A percentile compares a stretch with the other conserved stretches of the same genome.
Conservation (phyloP, 805 yeast genomes). For the Candida qinlingensis region DNA sequence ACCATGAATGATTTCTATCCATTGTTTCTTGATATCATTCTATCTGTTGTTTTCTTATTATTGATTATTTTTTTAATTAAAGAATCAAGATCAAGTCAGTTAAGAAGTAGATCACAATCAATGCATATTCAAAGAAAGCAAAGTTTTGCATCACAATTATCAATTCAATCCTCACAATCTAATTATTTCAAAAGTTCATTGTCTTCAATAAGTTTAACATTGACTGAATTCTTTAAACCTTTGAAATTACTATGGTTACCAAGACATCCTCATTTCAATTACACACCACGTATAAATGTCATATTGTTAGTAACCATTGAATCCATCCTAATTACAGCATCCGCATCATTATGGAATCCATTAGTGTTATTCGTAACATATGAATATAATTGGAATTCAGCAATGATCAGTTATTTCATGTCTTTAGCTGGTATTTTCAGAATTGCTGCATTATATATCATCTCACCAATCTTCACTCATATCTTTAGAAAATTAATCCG, state of each 20-base stretch:
- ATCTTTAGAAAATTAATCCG: slow-evolving; percentile 31
- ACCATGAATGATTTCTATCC: slow-evolving; percentile 28
- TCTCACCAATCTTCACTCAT: slow-evolving; percentile 45
- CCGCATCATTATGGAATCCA: slow-evolving; percentile 37
- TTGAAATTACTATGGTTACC: slow-evolving; percentile 52
- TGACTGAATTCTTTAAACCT: slow-evolving; percentile 36
- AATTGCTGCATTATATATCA: slow-evolving; percentile 41
- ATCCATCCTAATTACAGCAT: slow-evolving; percentile 33
- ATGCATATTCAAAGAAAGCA: slow-evolving; percentile 26
- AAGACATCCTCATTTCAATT: slow-evolving; percentile 26
- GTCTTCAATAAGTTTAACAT: not conserved
- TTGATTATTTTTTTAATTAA: slow-evolving; percentile 39
- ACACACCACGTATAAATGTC: slow-evolving; percentile 39
- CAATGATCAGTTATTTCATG: slow-evolving; percentile 49
- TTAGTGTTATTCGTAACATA: slow-evolving; percentile 49
- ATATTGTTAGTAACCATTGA: slow-evolving; percentile 46
- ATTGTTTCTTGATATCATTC: slow-evolving; percentile 24
- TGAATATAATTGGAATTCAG: slow-evolving; percentile 48
- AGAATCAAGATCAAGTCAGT: slow-evolving; percentile 57
- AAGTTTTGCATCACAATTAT: slow-evolving; percentile 27
- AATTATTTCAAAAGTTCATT: not conserved
- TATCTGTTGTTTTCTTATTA: slow-evolving; percentile 31
- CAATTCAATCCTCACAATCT: slow-evolving; percentile 11
- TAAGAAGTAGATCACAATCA: slow-evolving; percentile 48
- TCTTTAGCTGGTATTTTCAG: slow-evolving; percentile 46